phyloP scores from a whole-genome alignment of 345 rosid genomes.

The Heritiera littoralis region DNA sequence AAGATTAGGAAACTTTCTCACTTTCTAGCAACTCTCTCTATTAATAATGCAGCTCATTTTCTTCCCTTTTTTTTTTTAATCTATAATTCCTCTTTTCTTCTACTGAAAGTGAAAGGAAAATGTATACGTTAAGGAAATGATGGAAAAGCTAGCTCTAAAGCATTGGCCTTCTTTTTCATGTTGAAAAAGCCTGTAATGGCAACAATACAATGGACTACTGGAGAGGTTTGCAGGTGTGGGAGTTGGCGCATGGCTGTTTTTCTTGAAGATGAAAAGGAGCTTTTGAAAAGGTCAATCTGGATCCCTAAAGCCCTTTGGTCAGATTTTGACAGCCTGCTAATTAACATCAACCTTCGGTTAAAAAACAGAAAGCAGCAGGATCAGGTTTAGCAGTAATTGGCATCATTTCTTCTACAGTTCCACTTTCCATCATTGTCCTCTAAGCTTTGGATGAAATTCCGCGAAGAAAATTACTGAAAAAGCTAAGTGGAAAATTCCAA shows the following conservation, averaged over 20 bases:
- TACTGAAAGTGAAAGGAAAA: background rate
- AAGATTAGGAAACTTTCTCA: conserved; percentile 14
- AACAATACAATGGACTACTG: background rate
- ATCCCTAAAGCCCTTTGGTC: conserved; percentile 18
- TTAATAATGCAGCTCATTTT: background rate
- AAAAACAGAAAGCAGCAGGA: background rate
- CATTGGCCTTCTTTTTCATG: conserved; percentile 16
- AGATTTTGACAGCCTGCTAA: conserved; percentile 9
- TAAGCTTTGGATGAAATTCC: background rate
- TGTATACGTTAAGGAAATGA: background rate
- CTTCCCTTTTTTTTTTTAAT: background rate
- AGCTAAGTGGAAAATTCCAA: background rate
- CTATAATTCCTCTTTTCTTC: background rate
- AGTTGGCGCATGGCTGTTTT: conserved; percentile 10
- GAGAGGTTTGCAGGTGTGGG: background rate
- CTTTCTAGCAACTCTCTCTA: background rate
- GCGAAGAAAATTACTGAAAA: background rate
- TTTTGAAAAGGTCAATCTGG: conserved; percentile 20
- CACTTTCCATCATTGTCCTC: background rate
- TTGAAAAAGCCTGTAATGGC: conserved; percentile 20
- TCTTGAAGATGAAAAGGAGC: conserved; percentile 8
- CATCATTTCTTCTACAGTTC: conserved; percentile 7
- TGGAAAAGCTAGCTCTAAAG: conserved; percentile 27
- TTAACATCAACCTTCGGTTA: background rate
- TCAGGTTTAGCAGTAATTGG: background rate